phyloP scores from a whole-genome alignment of 345 rosid species.

The Angophora floribunda region DNA sequence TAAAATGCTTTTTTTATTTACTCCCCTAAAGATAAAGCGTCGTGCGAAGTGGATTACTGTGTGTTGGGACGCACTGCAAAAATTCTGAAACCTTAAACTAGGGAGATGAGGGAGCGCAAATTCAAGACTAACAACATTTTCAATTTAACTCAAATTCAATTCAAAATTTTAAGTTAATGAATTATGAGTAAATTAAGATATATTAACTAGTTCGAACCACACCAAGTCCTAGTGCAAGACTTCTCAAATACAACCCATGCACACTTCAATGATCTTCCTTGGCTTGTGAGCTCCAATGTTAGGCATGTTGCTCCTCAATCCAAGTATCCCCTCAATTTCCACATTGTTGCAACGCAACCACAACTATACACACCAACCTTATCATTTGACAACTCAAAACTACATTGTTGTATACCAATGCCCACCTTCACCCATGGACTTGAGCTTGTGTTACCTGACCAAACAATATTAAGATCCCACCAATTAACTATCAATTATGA shows the following conservation, averaged over 20 bases:
- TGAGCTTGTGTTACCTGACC: neutral
- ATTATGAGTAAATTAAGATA: neutral
- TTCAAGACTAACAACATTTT: neutral
- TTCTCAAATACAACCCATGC: neutral
- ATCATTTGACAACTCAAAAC: neutral
- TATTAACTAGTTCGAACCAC: neutral
- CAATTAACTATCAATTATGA: neutral
- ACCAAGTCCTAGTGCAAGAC: neutral
- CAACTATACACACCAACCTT: neutral
- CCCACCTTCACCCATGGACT: neutral
- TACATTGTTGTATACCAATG: neutral
- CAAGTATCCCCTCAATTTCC: neutral
- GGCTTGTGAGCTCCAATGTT: neutral
- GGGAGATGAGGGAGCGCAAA: neutral
- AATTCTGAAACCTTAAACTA: neutral
- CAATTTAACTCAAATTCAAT: rapidly evolving
- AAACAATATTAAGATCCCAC: neutral
- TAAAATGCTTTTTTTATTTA: neutral
- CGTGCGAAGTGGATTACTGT: neutral
- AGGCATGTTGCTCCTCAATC: neutral
- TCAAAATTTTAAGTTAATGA: neutral
- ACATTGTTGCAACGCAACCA: neutral
- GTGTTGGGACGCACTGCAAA: neutral
- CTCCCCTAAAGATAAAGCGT: neutral
- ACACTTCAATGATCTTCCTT: neutral